phyloP scores from a whole-genome alignment of 1,284 basidiomycete species.

The Cystobasidium pallidum region DNA sequence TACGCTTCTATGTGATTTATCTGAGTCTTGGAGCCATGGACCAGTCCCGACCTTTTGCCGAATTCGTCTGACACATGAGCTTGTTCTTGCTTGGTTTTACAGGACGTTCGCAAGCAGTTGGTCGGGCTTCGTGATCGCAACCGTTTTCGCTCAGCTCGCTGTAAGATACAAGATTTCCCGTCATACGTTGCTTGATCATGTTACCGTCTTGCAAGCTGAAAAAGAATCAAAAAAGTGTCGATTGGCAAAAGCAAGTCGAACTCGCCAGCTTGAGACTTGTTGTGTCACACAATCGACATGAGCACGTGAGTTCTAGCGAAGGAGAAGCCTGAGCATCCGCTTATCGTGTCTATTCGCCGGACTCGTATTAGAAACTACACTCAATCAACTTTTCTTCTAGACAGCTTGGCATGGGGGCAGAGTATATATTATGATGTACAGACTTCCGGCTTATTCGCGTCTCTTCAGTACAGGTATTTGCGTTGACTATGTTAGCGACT shows the following conservation, averaged over 20 bases:
- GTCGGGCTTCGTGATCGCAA: conserved; percentile 7
- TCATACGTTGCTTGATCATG: neutral
- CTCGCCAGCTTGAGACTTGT: neutral
- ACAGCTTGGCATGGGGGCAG: neutral
- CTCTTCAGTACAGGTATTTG: neutral
- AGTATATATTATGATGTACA: neutral
- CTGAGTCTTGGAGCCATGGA: no score
- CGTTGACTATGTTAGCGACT: neutral
- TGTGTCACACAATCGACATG: neutral
- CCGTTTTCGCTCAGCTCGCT: neutral
- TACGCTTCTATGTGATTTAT: no score
- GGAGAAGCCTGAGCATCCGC: neutral
- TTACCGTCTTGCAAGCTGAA: neutral
- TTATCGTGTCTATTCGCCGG: neutral
- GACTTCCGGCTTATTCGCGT: neutral
- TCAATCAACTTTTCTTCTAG: neutral
- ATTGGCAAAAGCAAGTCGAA: conserved; percentile 5
- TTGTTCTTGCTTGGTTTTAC: neutral
- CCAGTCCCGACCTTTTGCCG: no score
- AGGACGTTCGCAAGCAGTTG: neutral
- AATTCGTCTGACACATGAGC: no score
- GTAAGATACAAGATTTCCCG: neutral
- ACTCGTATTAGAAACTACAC: neutral
- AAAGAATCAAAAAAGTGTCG: neutral
- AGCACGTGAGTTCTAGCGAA: neutral